Base-by-base conservation (phyloP, 805 yeast genomes). In the Spathaspora gorwiae region DNA sequence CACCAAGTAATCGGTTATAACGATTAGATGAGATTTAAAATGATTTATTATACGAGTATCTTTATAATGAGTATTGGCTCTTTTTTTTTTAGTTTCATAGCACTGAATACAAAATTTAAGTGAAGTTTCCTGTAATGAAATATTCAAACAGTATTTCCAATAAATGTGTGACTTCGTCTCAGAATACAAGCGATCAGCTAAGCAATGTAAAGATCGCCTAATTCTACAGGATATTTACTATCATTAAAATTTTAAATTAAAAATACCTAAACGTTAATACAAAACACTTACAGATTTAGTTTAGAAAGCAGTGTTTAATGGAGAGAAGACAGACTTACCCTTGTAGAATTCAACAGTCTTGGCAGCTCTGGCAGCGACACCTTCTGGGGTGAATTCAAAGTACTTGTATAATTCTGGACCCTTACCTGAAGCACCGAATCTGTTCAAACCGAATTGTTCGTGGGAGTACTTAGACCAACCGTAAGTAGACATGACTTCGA, bases 401-500 rank as follows among this genome's bases (percentile, higher is more conserved):
- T 62, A 73, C 71, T 87, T 80, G 84, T 83, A 94, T 51, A 92
- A 79, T 52, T 86, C 88, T 47, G 72, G 70, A 64, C 84, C 94
- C 68, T 87, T 86, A 67, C 96, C 99, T 49, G 97, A 90, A 51
- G 90, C 94, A 80, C 99, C 99, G 66, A 94, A 94, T 75, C 88
- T 82, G 81, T 89, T 82, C 64, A 94, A 78, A 73, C 97, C 97
- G 61, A 92, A 88, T 70, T 90, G 95, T 77, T 87, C 95, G 75
- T 94, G 99, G 48, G 97, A 81, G 78, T 90, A 94, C 72, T 83
- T 87, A 60, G 84, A 76, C 99, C 99, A 94, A 47, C 97, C 97
- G 59, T 79, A 75, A 44, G 96, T 82, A 46, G 95, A 71, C 82
- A 89, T 77, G 43, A 90, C 98, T 81, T 94, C 99, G 54, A 92